phyloP scores from a whole-genome alignment of 345 rosid species.

The Gossypium sturtianum region DNA sequence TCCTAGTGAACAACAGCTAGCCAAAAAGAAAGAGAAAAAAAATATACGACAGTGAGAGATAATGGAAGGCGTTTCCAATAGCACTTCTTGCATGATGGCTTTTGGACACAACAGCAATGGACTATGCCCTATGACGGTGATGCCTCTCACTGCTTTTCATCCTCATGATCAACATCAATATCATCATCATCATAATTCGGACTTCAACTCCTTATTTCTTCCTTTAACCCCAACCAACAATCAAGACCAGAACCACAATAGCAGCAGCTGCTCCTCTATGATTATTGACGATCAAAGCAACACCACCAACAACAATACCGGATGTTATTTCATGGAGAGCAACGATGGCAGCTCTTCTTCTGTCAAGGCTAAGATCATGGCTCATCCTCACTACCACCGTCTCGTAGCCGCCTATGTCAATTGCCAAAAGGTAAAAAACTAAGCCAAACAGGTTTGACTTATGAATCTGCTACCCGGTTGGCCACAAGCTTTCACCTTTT shows the following conservation, averaged over 20 bases:
- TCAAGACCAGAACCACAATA: slow-evolving; percentile 29
- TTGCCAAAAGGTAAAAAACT: slow-evolving; percentile 76
- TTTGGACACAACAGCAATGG: slow-evolving; percentile 65
- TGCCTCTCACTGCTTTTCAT: slow-evolving; percentile 50
- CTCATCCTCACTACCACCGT: slow-evolving; percentile 94
- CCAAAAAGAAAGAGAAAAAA: background rate
- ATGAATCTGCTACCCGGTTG: background rate
- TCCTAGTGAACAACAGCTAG: slow-evolving; percentile 26
- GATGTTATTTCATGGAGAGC: slow-evolving; percentile 60
- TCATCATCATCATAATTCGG: slow-evolving; percentile 27
- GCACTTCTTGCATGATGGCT: slow-evolving; percentile 14
- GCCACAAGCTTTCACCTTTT: background rate
- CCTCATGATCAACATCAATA: background rate
- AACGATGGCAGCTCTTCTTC: slow-evolving; percentile 33
- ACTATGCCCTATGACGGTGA: slow-evolving; percentile 60
- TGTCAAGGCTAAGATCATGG: slow-evolving; percentile 87
- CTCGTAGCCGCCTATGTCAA: slow-evolving; percentile 84
- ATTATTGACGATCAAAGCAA: slow-evolving; percentile 39
- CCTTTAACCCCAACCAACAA: slow-evolving; percentile 21
- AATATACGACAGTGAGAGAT: slow-evolving; percentile 23
- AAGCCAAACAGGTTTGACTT: background rate
- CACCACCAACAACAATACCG: background rate
- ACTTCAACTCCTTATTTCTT: slow-evolving; percentile 31
- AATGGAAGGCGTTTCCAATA: slow-evolving; percentile 42
- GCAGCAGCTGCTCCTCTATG: slow-evolving; percentile 32